A percentile compares a stretch with the other conserved stretches of the same genome.
phyloP scores from a whole-genome alignment of 2,329 filamentous ascomycete genomes.

The Cordyceps cicadae region DNA sequence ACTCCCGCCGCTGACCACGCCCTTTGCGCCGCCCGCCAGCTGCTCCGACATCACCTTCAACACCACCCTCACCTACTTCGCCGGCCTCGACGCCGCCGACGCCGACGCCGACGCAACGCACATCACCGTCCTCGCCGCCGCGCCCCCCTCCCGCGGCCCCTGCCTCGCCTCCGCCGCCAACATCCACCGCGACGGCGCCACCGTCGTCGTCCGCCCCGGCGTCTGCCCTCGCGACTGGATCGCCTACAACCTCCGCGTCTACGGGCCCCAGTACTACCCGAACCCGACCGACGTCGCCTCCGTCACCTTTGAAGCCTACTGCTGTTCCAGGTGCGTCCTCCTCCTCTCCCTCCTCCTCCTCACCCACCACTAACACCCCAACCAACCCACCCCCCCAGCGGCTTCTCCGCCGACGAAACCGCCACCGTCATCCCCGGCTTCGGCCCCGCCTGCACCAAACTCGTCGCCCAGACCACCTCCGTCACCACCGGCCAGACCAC shows the following conservation, averaged over 20 bases:
- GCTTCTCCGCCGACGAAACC: not conserved
- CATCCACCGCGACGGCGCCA: constrained; percentile 1
- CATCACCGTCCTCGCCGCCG: not conserved
- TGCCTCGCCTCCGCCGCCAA: not conserved
- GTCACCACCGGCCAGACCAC: not conserved
- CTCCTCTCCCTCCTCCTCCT: not conserved
- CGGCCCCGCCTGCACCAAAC: not conserved
- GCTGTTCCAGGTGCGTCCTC: not conserved
- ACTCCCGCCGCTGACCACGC: not conserved
- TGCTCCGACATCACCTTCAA: not conserved
- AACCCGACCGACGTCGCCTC: not conserved
- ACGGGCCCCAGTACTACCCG: constrained; percentile 2
- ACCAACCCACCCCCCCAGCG: not conserved
- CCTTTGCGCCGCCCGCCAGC: constrained; percentile 1
- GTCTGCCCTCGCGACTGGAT: constrained; percentile 1
- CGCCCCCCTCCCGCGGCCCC: not conserved
- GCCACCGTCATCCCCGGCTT: not conserved
- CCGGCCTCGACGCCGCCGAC: too few species aligned
- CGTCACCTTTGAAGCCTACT: not conserved
- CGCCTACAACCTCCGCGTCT: not conserved
- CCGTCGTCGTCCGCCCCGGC: not conserved
- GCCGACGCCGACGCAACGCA: not conserved
- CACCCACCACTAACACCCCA: not conserved
- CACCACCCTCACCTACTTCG: not conserved
- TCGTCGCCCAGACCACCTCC: not conserved